Percentiles rank a stretch among this genome's conserved stretches.
Evolutionary conservation across 2,329 filamentous ascomycete genomes (phyloP).

Genomic region (Botrytis deweyae): DNA sequence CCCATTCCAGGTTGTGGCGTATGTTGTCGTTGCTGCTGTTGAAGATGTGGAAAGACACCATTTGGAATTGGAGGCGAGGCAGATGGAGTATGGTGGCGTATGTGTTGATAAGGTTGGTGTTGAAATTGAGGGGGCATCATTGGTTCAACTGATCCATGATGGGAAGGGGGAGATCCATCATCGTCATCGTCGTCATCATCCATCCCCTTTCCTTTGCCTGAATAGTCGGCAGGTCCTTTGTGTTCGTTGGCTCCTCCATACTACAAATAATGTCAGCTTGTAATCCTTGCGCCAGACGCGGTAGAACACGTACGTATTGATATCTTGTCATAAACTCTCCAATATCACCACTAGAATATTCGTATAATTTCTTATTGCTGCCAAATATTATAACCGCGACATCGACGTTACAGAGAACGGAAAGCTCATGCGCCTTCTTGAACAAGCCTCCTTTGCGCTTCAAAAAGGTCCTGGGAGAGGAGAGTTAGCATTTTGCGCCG

Average conservation of each 20-base stretch:
- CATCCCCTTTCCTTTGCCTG: constrained; percentile 68
- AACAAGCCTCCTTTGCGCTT: constrained; percentile 98
- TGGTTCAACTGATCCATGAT: constrained; percentile 45
- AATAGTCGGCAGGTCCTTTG: constrained; percentile 92
- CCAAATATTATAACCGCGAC: constrained; percentile 98
- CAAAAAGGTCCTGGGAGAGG: constrained; percentile 74
- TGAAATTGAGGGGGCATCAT: constrained; percentile 72
- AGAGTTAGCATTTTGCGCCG: constrained; percentile 21
- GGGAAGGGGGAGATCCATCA: constrained; percentile 63
- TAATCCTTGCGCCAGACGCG: constrained; percentile 11
- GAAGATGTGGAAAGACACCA: constrained; percentile 40
- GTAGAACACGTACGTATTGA: constrained; percentile 72
- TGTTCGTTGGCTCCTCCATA: constrained; percentile 93
- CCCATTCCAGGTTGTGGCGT: constrained; percentile 77
- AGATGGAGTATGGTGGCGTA: constrained; percentile 79
- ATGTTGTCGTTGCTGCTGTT: constrained; percentile 61
- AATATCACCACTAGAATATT: constrained; percentile 95
- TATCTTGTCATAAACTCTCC: constrained; percentile 84
- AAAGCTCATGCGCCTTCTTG: constrained; percentile 99
- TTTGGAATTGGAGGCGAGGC: constrained; percentile 83
- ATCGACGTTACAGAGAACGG: constrained; percentile 95
- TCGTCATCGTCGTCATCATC: constrained; percentile 73
- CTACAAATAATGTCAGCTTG: constrained; percentile 48
- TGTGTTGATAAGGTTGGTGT: constrained; percentile 72
- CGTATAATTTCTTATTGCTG: constrained; percentile 98